Conservation (phyloP, 2,329 filamentous ascomycete genomes). For the Penicillium sp. region DNA sequence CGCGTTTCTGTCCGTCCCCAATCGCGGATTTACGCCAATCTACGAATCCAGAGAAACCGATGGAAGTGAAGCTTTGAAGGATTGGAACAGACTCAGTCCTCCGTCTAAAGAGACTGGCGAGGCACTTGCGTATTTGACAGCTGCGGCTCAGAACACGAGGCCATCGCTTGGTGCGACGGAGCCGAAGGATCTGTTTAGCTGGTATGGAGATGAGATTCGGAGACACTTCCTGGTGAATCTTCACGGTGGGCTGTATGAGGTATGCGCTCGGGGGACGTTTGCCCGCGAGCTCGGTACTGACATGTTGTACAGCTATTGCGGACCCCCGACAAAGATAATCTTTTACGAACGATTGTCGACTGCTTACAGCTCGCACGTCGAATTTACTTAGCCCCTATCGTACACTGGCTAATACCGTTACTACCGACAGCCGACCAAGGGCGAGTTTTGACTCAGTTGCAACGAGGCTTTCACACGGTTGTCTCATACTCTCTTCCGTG, state of each 20-base stretch:
- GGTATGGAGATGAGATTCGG: conserved; percentile 46
- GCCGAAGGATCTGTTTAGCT: conserved; percentile 36
- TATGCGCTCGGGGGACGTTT: conserved; percentile 14
- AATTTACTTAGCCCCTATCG: conserved; percentile 39
- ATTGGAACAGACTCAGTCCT: conserved; percentile 30
- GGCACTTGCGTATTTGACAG: conserved; percentile 34
- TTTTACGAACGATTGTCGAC: conserved; percentile 33
- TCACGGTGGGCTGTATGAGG: conserved; percentile 32
- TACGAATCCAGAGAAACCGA: conserved; percentile 22
- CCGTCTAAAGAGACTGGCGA: conserved; percentile 32
- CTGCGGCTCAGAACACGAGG: conserved; percentile 2
- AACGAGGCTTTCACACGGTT: conserved; percentile 46
- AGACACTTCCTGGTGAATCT: conserved; percentile 45
- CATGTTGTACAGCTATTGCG: conserved; percentile 25
- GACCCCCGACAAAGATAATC: conserved; percentile 19
- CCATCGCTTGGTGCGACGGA: conserved; percentile 6
- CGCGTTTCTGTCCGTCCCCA: conserved; percentile 39
- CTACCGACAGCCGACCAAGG: conserved; percentile 28
- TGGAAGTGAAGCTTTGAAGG: conserved; percentile 28
- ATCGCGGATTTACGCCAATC: conserved; percentile 34
- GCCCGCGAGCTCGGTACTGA: conserved; percentile 3
- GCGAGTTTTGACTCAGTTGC: conserved; percentile 37
- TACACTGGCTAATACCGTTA: conserved; percentile 34
- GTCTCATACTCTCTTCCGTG: conserved; percentile 49
- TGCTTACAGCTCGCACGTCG: conserved; percentile 37